Conservation (phyloP, 176 grass and related monocot species). For the Musa beccarii region DNA sequence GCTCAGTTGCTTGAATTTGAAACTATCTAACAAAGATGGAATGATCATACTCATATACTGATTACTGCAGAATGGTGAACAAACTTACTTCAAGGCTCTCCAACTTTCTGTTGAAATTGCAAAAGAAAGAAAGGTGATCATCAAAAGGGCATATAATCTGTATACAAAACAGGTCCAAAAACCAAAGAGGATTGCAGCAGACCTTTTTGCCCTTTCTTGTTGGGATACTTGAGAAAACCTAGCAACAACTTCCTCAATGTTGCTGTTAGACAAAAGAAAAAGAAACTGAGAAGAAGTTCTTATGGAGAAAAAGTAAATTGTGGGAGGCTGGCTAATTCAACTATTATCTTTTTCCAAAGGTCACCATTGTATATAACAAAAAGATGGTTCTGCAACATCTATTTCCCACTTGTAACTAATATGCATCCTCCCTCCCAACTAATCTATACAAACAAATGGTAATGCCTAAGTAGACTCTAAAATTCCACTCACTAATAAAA, state of each 20-base stretch:
- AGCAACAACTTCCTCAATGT: constrained; percentile 43
- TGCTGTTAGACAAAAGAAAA: constrained; percentile 27
- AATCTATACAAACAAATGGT: no score
- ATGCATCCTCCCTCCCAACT: no score
- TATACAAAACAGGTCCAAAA: not conserved
- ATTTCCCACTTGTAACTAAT: no score
- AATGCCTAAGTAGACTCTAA: no score
- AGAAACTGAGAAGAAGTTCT: not conserved
- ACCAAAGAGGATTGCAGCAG: not conserved
- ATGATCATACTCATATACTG: not conserved
- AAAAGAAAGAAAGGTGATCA: not conserved
- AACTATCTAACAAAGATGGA: not conserved
- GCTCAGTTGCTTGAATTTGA: not conserved
- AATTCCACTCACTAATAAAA: no score
- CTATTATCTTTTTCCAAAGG: no score
- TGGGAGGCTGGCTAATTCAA: no score
- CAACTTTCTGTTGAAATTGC: constrained; percentile 39
- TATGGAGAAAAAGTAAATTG: not conserved
- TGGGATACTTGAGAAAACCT: constrained; percentile 57
- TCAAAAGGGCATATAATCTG: not conserved
- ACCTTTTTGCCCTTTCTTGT: constrained; percentile 82
- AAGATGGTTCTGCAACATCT: no score
- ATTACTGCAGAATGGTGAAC: not conserved
- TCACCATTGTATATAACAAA: no score
- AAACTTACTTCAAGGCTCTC: constrained; percentile 64